phyloP scores from a whole-genome alignment of 2,329 filamentous ascomycete genomes.

The Aspergillus caelatus region DNA sequence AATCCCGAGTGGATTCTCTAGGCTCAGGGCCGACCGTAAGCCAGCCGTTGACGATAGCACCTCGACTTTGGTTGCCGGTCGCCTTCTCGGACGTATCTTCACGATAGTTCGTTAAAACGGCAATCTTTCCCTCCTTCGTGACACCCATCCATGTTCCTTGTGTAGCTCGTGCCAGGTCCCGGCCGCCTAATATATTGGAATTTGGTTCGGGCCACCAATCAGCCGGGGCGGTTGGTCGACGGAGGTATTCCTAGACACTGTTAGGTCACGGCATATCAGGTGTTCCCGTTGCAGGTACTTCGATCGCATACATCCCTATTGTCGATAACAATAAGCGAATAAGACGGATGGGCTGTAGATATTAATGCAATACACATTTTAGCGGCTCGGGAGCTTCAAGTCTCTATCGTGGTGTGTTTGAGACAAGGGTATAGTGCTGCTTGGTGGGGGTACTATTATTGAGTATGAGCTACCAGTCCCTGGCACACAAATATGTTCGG shows the following conservation, averaged over 20 bases:
- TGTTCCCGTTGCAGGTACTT: not conserved
- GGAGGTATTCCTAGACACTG: conserved; percentile 60
- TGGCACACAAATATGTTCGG: not conserved
- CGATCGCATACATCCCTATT: conserved; percentile 68
- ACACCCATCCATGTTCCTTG: conserved; percentile 69
- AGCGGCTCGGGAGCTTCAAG: not conserved
- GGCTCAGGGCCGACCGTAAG: conserved; percentile 49
- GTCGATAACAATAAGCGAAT: conserved; percentile 73
- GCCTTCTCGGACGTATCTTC: conserved; percentile 54
- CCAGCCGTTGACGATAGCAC: conserved; percentile 63
- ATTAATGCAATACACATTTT: conserved; percentile 74
- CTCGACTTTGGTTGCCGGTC: conserved; percentile 55
- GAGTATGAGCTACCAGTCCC: not conserved
- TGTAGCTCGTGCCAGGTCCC: conserved; percentile 61
- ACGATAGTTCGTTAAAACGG: conserved; percentile 67
- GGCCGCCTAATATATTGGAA: conserved; percentile 60
- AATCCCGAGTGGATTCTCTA: conserved; percentile 50
- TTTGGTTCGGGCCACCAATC: conserved; percentile 63
- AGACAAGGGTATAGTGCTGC: not conserved
- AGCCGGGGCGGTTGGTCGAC: conserved; percentile 61
- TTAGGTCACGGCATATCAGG: conserved; percentile 5
- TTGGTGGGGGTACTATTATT: not conserved
- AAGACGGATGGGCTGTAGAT: conserved; percentile 74
- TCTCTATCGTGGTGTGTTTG: not conserved
- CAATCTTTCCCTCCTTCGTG: conserved; percentile 62